Conservation (phyloP, 306 rosid genomes). For the Pterocarpus santalinus region DNA sequence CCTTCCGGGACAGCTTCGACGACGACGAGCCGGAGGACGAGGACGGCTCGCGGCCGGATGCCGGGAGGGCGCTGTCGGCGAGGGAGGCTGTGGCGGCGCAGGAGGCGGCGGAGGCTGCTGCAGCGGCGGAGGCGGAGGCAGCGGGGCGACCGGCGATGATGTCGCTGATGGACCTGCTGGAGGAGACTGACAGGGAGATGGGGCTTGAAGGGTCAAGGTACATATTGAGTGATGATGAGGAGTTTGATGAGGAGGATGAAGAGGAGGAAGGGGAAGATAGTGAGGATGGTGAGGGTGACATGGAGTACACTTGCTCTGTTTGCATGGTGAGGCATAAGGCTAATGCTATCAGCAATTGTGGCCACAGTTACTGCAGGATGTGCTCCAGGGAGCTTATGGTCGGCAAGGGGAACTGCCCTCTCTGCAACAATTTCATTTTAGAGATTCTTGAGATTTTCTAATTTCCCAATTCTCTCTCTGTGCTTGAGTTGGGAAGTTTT, state of each 20-base stretch:
- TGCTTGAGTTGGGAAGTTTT: not conserved
- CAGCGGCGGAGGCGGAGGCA: constrained; percentile 27
- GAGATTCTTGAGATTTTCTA: constrained; percentile 87
- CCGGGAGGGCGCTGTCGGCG: constrained; percentile 51
- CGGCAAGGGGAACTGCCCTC: constrained; percentile 81
- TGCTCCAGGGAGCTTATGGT: constrained; percentile 87
- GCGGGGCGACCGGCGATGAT: constrained; percentile 57
- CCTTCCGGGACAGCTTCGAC: constrained; percentile 38
- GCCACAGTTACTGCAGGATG: constrained; percentile 83
- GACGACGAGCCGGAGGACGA: constrained; percentile 45
- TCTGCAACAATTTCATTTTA: constrained; percentile 76
- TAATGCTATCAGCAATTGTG: constrained; percentile 69
- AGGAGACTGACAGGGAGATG: constrained; percentile 77
- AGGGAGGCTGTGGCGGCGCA: constrained; percentile 54
- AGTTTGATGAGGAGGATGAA: constrained; percentile 42
- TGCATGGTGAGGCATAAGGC: constrained; percentile 91
- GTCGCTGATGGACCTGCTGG: constrained; percentile 91
- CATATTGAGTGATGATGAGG: constrained; percentile 57
- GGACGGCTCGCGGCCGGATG: not conserved
- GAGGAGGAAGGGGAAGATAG: constrained; percentile 29
- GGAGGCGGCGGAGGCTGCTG: constrained; percentile 51
- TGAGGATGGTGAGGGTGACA: constrained; percentile 43
- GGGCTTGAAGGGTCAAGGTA: constrained; percentile 67
- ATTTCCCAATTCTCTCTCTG: not conserved
- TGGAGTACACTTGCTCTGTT: constrained; percentile 73